Evolutionary conservation across 1,284 basidiomycete genomes (phyloP), one percentile per base, ranked within the genome.

Genomic region (Sporisorium reilianum): DNA sequence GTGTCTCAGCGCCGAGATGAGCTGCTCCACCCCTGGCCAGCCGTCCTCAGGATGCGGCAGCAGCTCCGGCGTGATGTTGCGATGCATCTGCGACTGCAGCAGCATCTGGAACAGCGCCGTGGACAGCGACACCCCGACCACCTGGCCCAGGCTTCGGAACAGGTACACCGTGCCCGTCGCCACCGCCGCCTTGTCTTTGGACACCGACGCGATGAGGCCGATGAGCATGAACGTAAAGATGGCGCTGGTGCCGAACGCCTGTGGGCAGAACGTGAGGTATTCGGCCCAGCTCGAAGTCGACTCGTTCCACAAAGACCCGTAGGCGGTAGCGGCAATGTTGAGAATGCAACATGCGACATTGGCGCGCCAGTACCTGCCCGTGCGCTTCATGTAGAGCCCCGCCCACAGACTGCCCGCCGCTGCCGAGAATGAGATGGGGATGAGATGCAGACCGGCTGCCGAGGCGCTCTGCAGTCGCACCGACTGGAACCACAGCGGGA

Each of bases 401-500:
- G 93, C 91, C 62, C 92, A 90, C 16, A 95, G 80, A 0, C 91
- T 92, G 0, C 92, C 92, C 5, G 87, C 84, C 0, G 91, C 91
- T 84, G 93, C 90, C 1, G 90, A 88, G 1, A 91, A 72, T 45
- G 91, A 91, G 74, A 93, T 93, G 0, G 93, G 93, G 11, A 93
- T 85, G 18, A 94, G 84, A 82, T 94, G 93, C 1, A 91, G 86
- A 9, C 93, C 93, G 8, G 88, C 89, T 68, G 89, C 87, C 34
- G 91, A 89, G 18, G 93, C 88, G 16, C 90, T 89, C 77, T 89
- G 88, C 57, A 93, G 86, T 65, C 89, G 87, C 8, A 94, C 93
- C 0, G 91, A 92, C 84, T 94, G 92, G 85, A 94, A 94, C 91
- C 91, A 94, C 84, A 91, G 91, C 2, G 93, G 93, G 82, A 89